phyloP scores from a whole-genome alignment of 1,284 basidiomycete genomes.

The Microbotryum violaceum region DNA sequence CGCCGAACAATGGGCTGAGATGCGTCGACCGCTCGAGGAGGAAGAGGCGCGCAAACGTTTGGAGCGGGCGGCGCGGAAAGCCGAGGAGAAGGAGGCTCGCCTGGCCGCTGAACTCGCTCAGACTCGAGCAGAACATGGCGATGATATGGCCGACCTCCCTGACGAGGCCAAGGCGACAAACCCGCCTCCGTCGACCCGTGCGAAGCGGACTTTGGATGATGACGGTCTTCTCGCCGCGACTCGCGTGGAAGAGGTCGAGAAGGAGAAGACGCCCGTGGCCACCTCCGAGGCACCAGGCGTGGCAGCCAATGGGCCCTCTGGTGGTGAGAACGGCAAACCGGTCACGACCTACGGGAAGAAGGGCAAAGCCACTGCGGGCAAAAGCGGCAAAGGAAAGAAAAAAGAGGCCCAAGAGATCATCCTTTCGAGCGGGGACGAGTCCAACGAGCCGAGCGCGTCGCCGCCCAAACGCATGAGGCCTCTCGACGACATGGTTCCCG shows the following conservation, averaged over 20 bases:
- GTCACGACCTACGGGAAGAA: neutral
- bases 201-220: conserved; percentile 2
- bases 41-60: conserved; percentile 34
- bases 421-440: conserved; percentile 7
- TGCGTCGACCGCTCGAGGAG: conserved; percentile 28
- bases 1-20: conserved; percentile 32
- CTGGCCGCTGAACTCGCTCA: neutral
- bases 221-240: no score
- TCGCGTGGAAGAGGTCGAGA: neutral
- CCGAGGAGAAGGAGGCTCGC: neutral
- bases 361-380: neutral
- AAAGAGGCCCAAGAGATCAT: conserved; percentile 4
- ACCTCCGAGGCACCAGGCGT: neutral
- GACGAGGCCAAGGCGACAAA: neutral
- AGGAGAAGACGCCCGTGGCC: neutral
- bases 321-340: no score
- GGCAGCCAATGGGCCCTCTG: no score
- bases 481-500: no score
- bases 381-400: neutral
- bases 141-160: neutral
- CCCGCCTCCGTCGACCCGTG: neutral
- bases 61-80: conserved; percentile 31
- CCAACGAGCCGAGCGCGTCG: neutral
- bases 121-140: neutral
- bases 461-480: no score